Evolutionary conservation across 257 asterid genomes (phyloP).

Genomic region (Salvia miltiorrhiza): DNA sequence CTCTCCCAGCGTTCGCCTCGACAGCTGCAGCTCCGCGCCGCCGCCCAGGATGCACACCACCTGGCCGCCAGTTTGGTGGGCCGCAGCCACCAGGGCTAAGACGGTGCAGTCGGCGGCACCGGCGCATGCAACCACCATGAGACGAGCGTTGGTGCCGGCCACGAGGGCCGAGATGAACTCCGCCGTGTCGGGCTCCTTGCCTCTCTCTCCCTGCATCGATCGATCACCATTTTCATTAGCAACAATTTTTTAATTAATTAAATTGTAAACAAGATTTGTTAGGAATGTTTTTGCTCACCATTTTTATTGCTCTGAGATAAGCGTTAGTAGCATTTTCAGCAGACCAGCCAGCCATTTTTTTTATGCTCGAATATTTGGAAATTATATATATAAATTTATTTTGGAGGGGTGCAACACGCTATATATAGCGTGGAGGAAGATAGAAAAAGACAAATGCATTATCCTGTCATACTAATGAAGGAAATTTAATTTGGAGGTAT

Average conservation of each 20-base stretch:
- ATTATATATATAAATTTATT: not conserved
- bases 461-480: not conserved
- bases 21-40: conserved; percentile 26
- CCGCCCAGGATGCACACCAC: conserved; percentile 53
- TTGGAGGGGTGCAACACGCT: not conserved
- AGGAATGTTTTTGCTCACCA: conserved; percentile 44
- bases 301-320: conserved; percentile 61
- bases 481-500: conserved; percentile 25
- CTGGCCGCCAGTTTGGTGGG: conserved; percentile 68
- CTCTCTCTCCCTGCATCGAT: conserved; percentile 50
- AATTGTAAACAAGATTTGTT: not conserved
- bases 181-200: conserved; percentile 50
- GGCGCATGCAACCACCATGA: conserved; percentile 53
- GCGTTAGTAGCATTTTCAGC: conserved; percentile 89
- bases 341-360: conserved; percentile 63
- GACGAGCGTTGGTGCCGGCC: conserved; percentile 63
- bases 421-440: conserved; percentile 16
- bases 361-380: not conserved
- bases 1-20: conserved; percentile 27
- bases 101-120: conserved; percentile 44
- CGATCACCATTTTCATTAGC: not conserved
- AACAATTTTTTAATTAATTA: not conserved
- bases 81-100: conserved; percentile 66
- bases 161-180: conserved; percentile 81
- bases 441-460: conserved; percentile 23